Base-by-base conservation (phyloP, 2,329 filamentous ascomycete species). In the Alternaria solani region DNA sequence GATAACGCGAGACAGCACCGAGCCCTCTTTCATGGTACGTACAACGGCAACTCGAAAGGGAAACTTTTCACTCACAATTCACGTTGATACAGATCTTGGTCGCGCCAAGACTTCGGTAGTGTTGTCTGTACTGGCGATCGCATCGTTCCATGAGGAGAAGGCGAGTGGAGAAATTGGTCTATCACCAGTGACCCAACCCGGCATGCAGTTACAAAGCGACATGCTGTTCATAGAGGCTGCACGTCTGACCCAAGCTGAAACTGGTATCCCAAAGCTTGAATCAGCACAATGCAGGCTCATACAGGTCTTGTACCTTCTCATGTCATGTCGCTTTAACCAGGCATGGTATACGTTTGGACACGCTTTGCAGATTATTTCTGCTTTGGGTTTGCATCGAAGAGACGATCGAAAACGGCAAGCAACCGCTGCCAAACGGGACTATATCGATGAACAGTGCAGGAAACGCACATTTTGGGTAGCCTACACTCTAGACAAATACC, bases 391-490 rank as follows among this genome's bases (percentile, higher is more conserved):
- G 14, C 75, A 81, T 52, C 71, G 80, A 41, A 78, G 78, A 52
- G 70, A 74, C 20, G 71, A 74, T 7, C 73, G 75, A 12, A 78
- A 76, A 38, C 59, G 51, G 49, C 63, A 60, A 36, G 65, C 57
- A 4, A 23, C 52, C 18, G 38, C 47, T 6, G 28, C 63, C 4
- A 63, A 54, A 28, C 70, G 30, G 36, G 79, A 85, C 52, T 83
- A 83, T 39, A 80, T 83, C n/a, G 68, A 79, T 1, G 72, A 74
- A 0, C 85, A 89, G 58, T 84, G 85, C 36, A 81, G 83, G 0
- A 86, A 84, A 55, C 78, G 87, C 9, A 84, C 87, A 0, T 89
- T 90, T 42, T 89, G 87, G 87, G 84, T 83, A 2, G 83, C 85
- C 0, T 89, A 89, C 65, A 86, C 83, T 0, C 74, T 89, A 3